A percentile compares a stretch with the other conserved stretches of the same genome.
These are phyloP conservation scores for Tetradesmus lagerheimii DNA, from an alignment of 139 green algal species.

Conservation along the genomic window DNA sequence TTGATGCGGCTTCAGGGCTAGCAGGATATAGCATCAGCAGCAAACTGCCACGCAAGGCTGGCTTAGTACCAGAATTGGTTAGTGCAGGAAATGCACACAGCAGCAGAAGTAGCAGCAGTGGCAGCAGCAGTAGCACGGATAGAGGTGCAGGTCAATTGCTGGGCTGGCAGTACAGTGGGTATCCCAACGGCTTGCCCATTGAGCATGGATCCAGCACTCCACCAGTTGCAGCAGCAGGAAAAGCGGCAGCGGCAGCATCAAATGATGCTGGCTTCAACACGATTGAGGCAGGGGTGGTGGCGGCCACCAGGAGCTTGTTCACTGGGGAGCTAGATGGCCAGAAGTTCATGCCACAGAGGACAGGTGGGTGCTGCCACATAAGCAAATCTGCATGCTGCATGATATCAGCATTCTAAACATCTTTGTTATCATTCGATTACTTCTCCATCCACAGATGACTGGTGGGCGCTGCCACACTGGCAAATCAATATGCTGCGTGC, in stretches of 20 bases:
- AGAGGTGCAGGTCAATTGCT: background rate
- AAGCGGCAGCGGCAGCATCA: background rate
- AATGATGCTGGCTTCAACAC: background rate
- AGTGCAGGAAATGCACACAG: no score
- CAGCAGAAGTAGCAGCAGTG: background rate
- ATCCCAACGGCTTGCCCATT: background rate
- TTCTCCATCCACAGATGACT: no score
- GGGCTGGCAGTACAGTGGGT: background rate
- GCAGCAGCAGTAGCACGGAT: background rate
- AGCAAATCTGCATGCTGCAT: no score
- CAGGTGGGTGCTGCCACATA: slow-evolving; percentile 16
- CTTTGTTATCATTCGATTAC: no score
- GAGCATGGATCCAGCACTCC: background rate
- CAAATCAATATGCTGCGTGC: no score
- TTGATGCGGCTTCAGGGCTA: background rate
- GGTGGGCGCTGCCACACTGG: no score
- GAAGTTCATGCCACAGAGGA: slow-evolving; percentile 31
- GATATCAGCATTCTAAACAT: no score
- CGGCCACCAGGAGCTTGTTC: slow-evolving; percentile 17
- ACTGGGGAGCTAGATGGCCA: slow-evolving; percentile 26
- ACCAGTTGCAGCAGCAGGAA: background rate
- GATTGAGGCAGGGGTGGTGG: background rate
- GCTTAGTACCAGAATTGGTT: background rate
- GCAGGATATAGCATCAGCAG: background rate
- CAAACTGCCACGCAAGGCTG: background rate